phyloP scores from a whole-genome alignment of 345 rosid species.

The Murraya koenigii region DNA sequence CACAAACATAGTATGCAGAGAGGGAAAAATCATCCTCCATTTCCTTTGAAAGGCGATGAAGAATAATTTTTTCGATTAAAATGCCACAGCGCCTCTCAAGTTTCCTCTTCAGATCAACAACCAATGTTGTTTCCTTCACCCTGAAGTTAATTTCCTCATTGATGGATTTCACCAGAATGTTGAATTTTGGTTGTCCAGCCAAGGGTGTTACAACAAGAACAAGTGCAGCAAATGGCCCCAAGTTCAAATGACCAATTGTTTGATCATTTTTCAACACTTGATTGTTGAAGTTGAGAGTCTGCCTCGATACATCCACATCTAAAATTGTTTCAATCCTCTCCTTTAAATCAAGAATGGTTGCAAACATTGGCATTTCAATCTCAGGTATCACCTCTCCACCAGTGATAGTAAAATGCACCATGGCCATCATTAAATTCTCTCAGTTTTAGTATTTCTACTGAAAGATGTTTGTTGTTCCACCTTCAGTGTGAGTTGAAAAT shows the following conservation, averaged over 20 bases:
- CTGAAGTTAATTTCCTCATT: not conserved
- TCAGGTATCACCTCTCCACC: constrained; percentile 10
- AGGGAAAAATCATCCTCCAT: constrained; percentile 4
- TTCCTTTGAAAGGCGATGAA: not conserved
- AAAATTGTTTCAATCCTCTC: not conserved
- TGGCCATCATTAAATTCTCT: not conserved
- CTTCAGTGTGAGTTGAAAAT: not conserved
- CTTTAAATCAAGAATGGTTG: constrained; percentile 1
- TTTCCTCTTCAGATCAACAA: not conserved
- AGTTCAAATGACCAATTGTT: not conserved
- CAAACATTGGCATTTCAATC: not conserved
- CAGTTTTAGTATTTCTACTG: not conserved
- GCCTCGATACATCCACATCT: not conserved
- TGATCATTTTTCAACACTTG: not conserved
- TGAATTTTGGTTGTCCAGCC: not conserved
- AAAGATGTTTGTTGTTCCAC: not conserved
- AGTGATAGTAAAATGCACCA: not conserved
- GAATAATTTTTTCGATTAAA: not conserved
- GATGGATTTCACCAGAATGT: not conserved
- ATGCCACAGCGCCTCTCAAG: not conserved
- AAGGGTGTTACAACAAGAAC: not conserved
- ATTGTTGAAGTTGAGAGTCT: not conserved
- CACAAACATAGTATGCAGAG: constrained; percentile 3
- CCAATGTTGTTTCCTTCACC: not conserved
- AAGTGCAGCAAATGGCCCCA: not conserved